A percentile compares a stretch with the other conserved stretches of the same genome.
Conservation (phyloP, 331 rosid species). For the Rhamnella rubrinervis region DNA sequence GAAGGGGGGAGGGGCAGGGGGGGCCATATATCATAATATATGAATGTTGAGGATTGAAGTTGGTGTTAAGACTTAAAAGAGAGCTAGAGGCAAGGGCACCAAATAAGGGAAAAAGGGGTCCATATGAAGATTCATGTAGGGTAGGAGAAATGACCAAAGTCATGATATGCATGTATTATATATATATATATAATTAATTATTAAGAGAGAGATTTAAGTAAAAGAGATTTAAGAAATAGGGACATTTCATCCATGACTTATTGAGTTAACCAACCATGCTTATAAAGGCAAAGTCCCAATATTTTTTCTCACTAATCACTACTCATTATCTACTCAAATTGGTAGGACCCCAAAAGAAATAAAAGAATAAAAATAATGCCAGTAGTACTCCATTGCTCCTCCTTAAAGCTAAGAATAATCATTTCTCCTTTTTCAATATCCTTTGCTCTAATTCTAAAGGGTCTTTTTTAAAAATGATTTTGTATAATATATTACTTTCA, state of each 20-base stretch:
- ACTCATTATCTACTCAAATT: conserved; percentile 22
- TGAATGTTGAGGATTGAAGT: neutral
- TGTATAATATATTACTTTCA: conserved; percentile 46
- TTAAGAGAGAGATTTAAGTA: conserved; percentile 20
- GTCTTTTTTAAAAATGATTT: conserved; percentile 47
- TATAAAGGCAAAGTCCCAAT: conserved; percentile 47
- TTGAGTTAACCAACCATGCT: conserved; percentile 79
- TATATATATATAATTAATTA: neutral
- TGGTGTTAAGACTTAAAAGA: conserved; percentile 1
- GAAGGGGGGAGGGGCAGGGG: neutral
- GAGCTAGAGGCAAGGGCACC: neutral
- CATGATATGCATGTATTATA: conserved; percentile 14
- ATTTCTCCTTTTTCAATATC: conserved; percentile 43
- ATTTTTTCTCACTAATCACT: conserved; percentile 29
- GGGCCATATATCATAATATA: conserved; percentile 12
- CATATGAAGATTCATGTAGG: conserved; percentile 25
- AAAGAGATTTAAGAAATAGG: conserved; percentile 39
- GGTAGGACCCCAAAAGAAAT: conserved; percentile 40
- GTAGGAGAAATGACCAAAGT: conserved; percentile 19
- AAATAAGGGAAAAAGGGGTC: conserved; percentile 18
- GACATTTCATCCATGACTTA: conserved; percentile 91
- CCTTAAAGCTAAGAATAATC: conserved; percentile 78
- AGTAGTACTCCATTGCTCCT: conserved; percentile 60
- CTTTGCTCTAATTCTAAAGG: conserved; percentile 23
- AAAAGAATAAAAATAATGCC: neutral